A percentile compares a stretch with the other conserved stretches of the same genome.
Conservation (phyloP, 805 yeast genomes). For the Yarrowia bubula region DNA sequence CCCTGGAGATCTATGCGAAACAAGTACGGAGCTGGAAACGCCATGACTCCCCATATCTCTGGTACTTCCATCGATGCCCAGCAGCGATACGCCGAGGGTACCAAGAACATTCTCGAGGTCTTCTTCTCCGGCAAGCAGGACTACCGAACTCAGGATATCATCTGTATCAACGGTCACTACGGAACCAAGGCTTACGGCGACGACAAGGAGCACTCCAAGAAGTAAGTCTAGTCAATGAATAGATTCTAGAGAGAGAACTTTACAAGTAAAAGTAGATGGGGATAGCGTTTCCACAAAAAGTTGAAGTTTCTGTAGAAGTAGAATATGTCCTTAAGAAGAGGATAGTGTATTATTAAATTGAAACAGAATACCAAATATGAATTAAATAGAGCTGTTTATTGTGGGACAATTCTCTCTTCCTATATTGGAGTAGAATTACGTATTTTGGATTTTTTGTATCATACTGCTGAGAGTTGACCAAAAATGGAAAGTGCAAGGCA, state of each 20-base stretch:
- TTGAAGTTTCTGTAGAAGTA: too few relatives aligned
- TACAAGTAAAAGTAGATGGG: too few relatives aligned
- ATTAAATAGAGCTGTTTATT: too few relatives aligned
- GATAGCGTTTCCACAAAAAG: too few relatives aligned
- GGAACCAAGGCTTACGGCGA: conserved; percentile 71
- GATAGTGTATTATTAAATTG: too few relatives aligned
- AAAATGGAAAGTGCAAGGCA: too few relatives aligned
- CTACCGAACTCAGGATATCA: conserved; percentile 71
- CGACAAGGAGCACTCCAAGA: conserved; percentile 7
- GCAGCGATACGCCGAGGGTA: conserved; percentile 52
- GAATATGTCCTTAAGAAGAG: too few relatives aligned
- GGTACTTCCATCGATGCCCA: conserved; percentile 3
- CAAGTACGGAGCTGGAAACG: not conserved
- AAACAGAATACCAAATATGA: too few relatives aligned
- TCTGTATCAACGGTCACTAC: conserved; percentile 67
- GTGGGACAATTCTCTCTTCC: too few relatives aligned
- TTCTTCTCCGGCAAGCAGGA: conserved; percentile 62
- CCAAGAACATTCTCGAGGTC: conserved; percentile 59
- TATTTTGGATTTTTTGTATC: not conserved
- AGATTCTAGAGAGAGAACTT: not conserved
- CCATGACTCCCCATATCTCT: conserved; percentile 4
- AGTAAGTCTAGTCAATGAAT: not conserved
- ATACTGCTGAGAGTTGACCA: too few relatives aligned
- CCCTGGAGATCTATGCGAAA: conserved; percentile 57
- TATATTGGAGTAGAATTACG: too few relatives aligned